A percentile compares a stretch with the other conserved stretches of the same genome.
These are phyloP conservation scores for Triglochin maritima DNA, from an alignment of 106 monocot genomes.

Conservation along the genomic window DNA sequence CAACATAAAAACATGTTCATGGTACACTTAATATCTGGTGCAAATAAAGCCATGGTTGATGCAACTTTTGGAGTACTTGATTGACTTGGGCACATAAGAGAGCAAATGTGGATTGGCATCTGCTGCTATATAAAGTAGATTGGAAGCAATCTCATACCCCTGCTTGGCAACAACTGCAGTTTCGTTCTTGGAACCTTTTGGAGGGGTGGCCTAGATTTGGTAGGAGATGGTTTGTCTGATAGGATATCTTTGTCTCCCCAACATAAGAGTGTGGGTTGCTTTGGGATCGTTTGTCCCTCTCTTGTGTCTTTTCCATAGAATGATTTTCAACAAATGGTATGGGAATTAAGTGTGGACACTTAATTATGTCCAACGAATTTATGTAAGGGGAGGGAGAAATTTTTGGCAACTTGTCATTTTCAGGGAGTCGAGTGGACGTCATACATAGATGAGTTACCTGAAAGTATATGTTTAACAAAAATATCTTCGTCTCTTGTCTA, in stretches of 20 bases:
- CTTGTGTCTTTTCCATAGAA: not conserved
- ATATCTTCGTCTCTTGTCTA: too few species aligned
- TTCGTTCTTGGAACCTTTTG: not conserved
- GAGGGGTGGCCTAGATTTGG: slow-evolving; percentile 1
- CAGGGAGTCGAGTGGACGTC: too few species aligned
- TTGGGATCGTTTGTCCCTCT: not conserved
- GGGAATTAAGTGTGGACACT: not conserved
- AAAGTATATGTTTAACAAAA: too few species aligned
- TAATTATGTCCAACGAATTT: too few species aligned
- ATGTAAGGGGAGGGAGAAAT: too few species aligned
- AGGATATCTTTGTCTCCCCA: not conserved
- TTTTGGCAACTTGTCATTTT: too few species aligned
- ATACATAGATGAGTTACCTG: too few species aligned
- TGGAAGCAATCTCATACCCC: slow-evolving; percentile 1
- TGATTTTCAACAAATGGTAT: not conserved
- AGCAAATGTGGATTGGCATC: not conserved
- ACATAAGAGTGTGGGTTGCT: not conserved
- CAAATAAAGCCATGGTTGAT: not conserved
- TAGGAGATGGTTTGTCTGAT: not conserved
- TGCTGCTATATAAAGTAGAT: not conserved
- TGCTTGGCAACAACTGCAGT: slow-evolving; percentile 7
- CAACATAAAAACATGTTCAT: not conserved
- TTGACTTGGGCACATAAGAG: not conserved
- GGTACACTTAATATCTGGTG: not conserved
- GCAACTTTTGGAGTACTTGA: slow-evolving; percentile 3